Evolutionary conservation across 768 basidiomycete genomes (phyloP).

Genomic region (Neoboletus brunneissimus): DNA sequence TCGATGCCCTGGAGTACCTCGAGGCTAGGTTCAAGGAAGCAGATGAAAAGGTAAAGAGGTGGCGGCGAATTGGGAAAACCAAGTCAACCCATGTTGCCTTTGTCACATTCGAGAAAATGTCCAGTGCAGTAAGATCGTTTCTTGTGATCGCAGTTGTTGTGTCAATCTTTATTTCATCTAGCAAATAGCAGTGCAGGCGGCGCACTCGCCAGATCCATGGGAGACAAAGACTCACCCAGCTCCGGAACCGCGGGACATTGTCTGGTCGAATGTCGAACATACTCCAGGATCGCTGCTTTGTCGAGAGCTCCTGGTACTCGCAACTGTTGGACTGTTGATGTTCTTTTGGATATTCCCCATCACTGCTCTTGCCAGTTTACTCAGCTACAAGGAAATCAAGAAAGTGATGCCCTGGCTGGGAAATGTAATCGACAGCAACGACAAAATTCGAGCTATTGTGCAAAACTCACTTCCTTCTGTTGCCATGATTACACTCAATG

Average conservation of each 20-base stretch:
- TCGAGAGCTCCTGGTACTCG: slow-evolving; percentile 70
- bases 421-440: slow-evolving; percentile 75
- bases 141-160: not conserved
- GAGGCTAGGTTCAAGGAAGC: slow-evolving; percentile 76
- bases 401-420: slow-evolving; percentile 87
- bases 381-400: slow-evolving; percentile 94
- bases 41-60: slow-evolving; percentile 78
- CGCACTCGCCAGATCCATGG: slow-evolving; percentile 66
- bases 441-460: slow-evolving; percentile 78
- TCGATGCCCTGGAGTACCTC: slow-evolving; percentile 89
- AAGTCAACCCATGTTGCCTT: slow-evolving; percentile 84
- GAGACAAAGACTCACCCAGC: slow-evolving; percentile 71
- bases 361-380: slow-evolving; percentile 75
- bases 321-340: slow-evolving; percentile 67
- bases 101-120: slow-evolving; percentile 96
- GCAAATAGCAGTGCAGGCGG: slow-evolving; percentile 88
- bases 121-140: slow-evolving; percentile 66
- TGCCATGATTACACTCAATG: slow-evolving; percentile 89
- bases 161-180: slow-evolving; percentile 25
- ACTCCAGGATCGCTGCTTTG: slow-evolving; percentile 54
- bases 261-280: slow-evolving; percentile 88
- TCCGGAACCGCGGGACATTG: slow-evolving; percentile 92
- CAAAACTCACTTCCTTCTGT: slow-evolving; percentile 93
- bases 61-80: slow-evolving; percentile 70
- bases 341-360: slow-evolving; percentile 95